Conservation (phyloP, 495 filamentous ascomycete species). For the Penicillium soppii region DNA sequence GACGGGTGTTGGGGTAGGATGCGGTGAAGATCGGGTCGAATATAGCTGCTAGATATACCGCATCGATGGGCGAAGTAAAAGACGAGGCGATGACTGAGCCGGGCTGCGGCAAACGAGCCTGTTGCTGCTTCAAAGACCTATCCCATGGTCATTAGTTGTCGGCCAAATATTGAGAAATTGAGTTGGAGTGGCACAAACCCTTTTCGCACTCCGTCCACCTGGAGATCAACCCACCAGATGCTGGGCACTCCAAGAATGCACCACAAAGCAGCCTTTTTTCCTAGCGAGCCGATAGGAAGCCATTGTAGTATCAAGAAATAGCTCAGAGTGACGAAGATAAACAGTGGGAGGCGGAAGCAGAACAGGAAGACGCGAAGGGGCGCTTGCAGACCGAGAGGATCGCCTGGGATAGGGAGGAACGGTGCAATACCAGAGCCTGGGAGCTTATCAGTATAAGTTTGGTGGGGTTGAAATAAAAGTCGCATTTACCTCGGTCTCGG, state of each 20-base stretch:
- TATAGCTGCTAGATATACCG: slow-evolving; percentile 92
- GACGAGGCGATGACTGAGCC: slow-evolving; percentile 82
- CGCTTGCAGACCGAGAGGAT: slow-evolving; percentile 57
- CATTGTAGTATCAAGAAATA: slow-evolving; percentile 84
- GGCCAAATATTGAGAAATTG: neutral
- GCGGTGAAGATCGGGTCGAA: slow-evolving; percentile 94
- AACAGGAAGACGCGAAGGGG: slow-evolving; percentile 71
- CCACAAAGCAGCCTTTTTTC: slow-evolving; percentile 85
- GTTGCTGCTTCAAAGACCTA: slow-evolving; percentile 59
- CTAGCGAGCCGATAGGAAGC: slow-evolving; percentile 76
- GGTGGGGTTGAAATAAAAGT: neutral
- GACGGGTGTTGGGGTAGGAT: slow-evolving; percentile 68
- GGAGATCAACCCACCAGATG: slow-evolving; percentile 97
- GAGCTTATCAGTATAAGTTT: slow-evolving; percentile 7
- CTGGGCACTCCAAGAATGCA: slow-evolving; percentile 79
- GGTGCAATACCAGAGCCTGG: slow-evolving; percentile 93
- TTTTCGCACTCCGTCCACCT: slow-evolving; percentile 91
- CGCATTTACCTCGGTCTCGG: slow-evolving; percentile 76
- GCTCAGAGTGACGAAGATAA: slow-evolving; percentile 62
- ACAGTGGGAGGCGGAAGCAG: slow-evolving; percentile 73
- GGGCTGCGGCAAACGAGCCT: slow-evolving; percentile 69
- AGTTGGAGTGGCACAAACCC: slow-evolving; percentile 51
- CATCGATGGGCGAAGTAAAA: slow-evolving; percentile 89
- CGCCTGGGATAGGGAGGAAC: slow-evolving; percentile 76
- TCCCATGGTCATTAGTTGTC: neutral